phyloP scores from a whole-genome alignment of 2,329 filamentous ascomycete species.

The Sporothrix phasma region DNA sequence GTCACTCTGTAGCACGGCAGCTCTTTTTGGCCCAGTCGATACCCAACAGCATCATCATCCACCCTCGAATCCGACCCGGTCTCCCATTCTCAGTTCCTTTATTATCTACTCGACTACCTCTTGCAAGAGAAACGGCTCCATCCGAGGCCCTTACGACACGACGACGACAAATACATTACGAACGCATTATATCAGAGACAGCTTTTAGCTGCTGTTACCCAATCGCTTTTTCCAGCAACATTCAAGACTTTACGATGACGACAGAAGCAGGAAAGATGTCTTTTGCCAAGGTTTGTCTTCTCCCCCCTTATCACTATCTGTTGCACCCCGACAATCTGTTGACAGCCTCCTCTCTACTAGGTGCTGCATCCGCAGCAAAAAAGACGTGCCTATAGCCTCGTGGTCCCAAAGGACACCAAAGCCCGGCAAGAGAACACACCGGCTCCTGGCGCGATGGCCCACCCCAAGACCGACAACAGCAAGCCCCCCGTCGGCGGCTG shows the following conservation, averaged over 20 bases:
- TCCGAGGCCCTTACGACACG: neutral
- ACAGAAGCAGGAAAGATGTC: conserved; percentile 49
- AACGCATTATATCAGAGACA: too few species aligned
- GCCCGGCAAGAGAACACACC: neutral
- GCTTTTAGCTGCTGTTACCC: too few species aligned
- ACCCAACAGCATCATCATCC: neutral
- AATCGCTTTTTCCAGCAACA: neutral
- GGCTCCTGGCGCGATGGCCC: neutral
- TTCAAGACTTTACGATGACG: conserved; percentile 31
- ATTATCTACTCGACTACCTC: conserved; percentile 17
- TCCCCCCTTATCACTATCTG: neutral
- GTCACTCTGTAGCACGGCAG: neutral
- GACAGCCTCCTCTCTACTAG: conserved; percentile 23
- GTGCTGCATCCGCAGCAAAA: conserved; percentile 38
- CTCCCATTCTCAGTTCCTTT: neutral
- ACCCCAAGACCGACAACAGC: neutral
- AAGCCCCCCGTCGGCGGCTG: neutral
- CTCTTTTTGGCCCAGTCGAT: neutral
- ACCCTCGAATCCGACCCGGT: neutral
- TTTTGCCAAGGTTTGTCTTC: conserved; percentile 60
- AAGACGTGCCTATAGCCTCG: conserved; percentile 23
- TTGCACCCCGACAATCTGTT: neutral
- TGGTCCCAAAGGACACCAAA: neutral
- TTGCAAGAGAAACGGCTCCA: neutral
- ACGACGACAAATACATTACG: neutral